Evolutionary conservation across 257 asterid genomes (phyloP).

Genomic region (Nicotiana paniculata): DNA sequence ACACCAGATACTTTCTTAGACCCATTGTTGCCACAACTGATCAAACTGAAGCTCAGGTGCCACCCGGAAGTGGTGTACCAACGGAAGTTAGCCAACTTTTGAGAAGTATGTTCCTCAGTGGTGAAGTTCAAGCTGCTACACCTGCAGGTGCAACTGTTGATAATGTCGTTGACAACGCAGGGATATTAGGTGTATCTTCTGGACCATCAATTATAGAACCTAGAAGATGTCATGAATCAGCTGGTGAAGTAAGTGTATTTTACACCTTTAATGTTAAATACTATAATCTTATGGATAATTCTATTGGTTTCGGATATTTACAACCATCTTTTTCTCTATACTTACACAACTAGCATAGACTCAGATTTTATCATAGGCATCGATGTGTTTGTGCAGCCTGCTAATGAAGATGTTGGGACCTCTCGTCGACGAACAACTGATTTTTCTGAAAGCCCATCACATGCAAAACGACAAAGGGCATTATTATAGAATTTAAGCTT

Average conservation of each 20-base stretch:
- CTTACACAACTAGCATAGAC: not conserved
- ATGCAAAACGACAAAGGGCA: not conserved
- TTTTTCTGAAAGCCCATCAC: not conserved
- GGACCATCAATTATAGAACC: not conserved
- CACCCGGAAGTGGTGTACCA: not conserved
- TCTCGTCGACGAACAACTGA: not conserved
- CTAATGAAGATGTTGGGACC: not conserved
- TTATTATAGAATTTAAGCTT: not conserved
- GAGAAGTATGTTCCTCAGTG: too few relatives aligned
- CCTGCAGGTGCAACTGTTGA: not conserved
- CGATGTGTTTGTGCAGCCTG: not conserved
- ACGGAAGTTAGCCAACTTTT: too few relatives aligned
- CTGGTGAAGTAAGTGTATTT: not conserved
- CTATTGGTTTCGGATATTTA: not conserved
- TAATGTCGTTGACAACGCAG: too few relatives aligned
- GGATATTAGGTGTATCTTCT: not conserved
- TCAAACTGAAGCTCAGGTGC: not conserved
- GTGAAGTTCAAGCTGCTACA: not conserved
- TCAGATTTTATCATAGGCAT: not conserved
- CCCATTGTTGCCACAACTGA: not conserved
- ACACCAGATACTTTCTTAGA: too few relatives aligned
- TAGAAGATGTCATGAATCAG: not conserved
- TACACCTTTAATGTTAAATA: not conserved
- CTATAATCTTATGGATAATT: not conserved
- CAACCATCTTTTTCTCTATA: not conserved